Base-by-base conservation (phyloP, 1,284 basidiomycete species). In the Ceratobasidium sp. region DNA sequence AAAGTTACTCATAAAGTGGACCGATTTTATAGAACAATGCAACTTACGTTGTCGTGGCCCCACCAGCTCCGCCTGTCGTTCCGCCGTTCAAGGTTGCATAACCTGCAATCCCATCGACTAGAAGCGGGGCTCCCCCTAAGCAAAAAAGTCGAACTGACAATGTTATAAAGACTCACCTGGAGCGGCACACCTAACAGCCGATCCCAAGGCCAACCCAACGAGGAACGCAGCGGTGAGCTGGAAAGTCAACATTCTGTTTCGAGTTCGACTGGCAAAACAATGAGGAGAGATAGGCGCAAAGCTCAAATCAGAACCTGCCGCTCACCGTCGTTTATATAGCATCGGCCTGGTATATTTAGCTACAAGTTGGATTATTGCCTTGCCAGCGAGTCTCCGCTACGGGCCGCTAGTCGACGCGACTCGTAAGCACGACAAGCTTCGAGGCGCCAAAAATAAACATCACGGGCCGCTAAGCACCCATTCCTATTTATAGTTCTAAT, bases 11-110 rank as follows among this genome's bases (percentile, higher is more conserved):
- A 57, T n/a, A 4, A 5, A 29, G n/a, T 5, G 11, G 2, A 4
- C 17, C 13, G 57, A 17, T 37, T 34, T 54, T 37, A 61, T 61
- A 1, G 13, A 49, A 29, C 32, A 43, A 19, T 19, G 17, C 37
- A 54, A 54, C 59, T 54, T 34, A 74, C 71, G 76, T 77, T 11
- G 64, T 74, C 15, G 62, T 70, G 0, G 69, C 25, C 22, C 76
- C 76, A 44, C 76, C 76, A 5, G 62, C 44, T 17, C 76, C 76
- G 1, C 76, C 76, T 29, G 76, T 74, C 7, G 76, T 77, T 56
- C 76, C 76, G 8, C 76, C 76, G 43, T 77, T 77, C 34, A 61
- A 52, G 22, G 76, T 70, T 1, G 76, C 62, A 29, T 56, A 77
- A 0, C 76, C 76, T 22, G 71, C 46, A 19, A 74, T 74, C 32